Percentiles rank a stretch among this genome's conserved stretches.
Evolutionary conservation across 1,284 basidiomycete genomes (phyloP).

Genomic region (Ustilago hordei): DNA sequence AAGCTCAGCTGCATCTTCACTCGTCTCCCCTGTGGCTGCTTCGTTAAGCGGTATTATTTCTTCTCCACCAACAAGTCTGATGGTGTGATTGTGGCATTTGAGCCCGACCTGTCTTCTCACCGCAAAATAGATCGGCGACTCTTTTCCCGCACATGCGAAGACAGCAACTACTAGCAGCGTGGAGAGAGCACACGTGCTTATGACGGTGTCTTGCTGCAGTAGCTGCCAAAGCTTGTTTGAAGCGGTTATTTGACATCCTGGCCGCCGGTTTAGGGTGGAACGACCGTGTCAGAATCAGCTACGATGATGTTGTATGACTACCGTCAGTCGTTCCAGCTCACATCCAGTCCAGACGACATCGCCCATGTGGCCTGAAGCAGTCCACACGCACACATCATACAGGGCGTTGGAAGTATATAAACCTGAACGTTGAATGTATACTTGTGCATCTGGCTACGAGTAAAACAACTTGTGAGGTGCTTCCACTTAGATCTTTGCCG

Average conservation of each 20-base stretch:
- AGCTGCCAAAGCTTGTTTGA: too few species aligned
- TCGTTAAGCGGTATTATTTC: background rate
- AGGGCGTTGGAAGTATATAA: too few species aligned
- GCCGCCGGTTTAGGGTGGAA: too few species aligned
- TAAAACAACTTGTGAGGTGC: background rate
- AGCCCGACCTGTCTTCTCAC: background rate
- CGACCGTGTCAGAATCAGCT: too few species aligned
- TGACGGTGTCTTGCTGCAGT: background rate
- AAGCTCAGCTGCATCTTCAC: conserved; percentile 4
- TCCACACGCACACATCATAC: too few species aligned
- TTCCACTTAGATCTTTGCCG: conserved; percentile 36
- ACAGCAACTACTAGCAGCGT: too few species aligned
- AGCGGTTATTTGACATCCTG: too few species aligned
- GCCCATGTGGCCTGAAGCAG: background rate
- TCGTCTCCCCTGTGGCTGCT: background rate
- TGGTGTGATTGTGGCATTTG: conserved; percentile 1
- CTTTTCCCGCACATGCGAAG: too few species aligned
- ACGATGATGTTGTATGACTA: too few species aligned
- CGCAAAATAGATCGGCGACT: too few species aligned
- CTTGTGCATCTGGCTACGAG: too few species aligned
- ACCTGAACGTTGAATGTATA: background rate
- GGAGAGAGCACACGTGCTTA: background rate
- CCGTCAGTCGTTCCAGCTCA: too few species aligned
- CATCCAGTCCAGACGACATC: background rate
- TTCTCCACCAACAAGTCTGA: conserved; percentile 5